Percentiles rank a stretch among this genome's conserved stretches.
phyloP scores from a whole-genome alignment of 495 filamentous ascomycete species.

The Podospora comata region DNA sequence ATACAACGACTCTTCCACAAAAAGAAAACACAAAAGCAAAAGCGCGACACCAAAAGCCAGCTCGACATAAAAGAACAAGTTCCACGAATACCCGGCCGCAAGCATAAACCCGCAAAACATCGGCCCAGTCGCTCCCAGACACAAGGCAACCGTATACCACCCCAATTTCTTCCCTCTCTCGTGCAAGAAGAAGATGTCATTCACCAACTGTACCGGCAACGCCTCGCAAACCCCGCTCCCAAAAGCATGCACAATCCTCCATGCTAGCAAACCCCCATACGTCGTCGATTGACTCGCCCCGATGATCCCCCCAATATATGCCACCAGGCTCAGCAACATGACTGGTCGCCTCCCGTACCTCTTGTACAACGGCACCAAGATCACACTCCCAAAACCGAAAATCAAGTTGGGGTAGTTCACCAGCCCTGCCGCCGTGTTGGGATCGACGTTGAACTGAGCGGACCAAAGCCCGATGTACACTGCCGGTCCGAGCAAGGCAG shows the following conservation, averaged over 20 bases:
- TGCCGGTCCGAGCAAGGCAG: conserved; percentile 51
- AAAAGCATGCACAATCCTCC: conserved; percentile 58
- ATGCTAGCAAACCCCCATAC: conserved; percentile 53
- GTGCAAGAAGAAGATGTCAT: conserved; percentile 65
- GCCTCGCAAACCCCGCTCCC: conserved; percentile 59
- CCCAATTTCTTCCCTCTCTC: conserved; percentile 65
- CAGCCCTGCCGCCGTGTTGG: conserved; percentile 50
- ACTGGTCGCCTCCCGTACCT: conserved; percentile 58
- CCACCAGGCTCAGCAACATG: conserved; percentile 48
- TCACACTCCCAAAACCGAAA: conserved; percentile 53
- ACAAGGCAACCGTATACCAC: conserved; percentile 47
- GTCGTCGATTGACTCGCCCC: conserved; percentile 27
- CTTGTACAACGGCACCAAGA: conserved; percentile 55
- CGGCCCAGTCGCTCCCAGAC: conserved; percentile 34
- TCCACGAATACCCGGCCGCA: conserved; percentile 33
- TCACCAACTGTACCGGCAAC: conserved; percentile 60
- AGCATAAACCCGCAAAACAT: conserved; percentile 43
- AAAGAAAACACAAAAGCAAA: conserved; percentile 45
- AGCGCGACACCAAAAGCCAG: conserved; percentile 48
- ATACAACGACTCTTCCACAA: conserved; percentile 56
- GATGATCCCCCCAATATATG: conserved; percentile 28
- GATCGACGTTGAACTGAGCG: conserved; percentile 48
- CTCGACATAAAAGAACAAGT: conserved; percentile 52
- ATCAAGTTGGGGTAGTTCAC: conserved; percentile 58
- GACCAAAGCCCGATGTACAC: conserved; percentile 56